A percentile compares a stretch with the other conserved stretches of the same genome.
phyloP scores from a whole-genome alignment of 805 yeast genomes.

The Wickerhamiella cacticola region DNA sequence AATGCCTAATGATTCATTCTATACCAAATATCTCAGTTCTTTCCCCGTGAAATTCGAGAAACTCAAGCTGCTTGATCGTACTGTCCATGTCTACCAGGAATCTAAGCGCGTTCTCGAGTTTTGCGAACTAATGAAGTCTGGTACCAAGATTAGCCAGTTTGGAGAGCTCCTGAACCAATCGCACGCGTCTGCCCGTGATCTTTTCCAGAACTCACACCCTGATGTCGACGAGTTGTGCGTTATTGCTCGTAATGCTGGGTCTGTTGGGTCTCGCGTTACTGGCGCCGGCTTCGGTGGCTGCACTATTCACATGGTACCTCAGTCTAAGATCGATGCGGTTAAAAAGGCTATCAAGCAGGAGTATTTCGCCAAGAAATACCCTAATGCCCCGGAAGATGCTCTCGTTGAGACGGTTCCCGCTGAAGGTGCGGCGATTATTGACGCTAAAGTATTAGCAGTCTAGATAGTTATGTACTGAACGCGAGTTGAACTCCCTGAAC shows the following conservation, averaged over 20 bases:
- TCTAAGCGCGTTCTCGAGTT: constrained; percentile 46
- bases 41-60: constrained; percentile 46
- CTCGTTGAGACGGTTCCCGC: constrained; percentile 20
- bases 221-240: constrained; percentile 43
- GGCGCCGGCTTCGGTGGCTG: constrained; percentile 78
- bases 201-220: constrained; percentile 44
- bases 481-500: neutral
- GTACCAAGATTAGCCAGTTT: constrained; percentile 33
- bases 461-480: neutral
- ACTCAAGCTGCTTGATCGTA: constrained; percentile 45
- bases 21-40: constrained; percentile 36
- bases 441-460: neutral
- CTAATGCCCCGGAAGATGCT: constrained; percentile 34
- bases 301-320: constrained; percentile 49
- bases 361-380: constrained; percentile 41
- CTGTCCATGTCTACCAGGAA: constrained; percentile 53
- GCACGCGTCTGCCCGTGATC: constrained; percentile 39
- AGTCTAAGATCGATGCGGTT: constrained; percentile 32
- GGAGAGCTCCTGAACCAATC: constrained; percentile 50
- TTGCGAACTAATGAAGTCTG: constrained; percentile 32
- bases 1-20: constrained; percentile 34
- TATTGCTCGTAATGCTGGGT: constrained; percentile 44
- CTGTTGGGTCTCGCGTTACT: constrained; percentile 57
- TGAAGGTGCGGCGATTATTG: constrained; percentile 18
- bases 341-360: constrained; percentile 36